Conservation (phyloP, 75 land plant species). For the Ceratopteris richardii region DNA sequence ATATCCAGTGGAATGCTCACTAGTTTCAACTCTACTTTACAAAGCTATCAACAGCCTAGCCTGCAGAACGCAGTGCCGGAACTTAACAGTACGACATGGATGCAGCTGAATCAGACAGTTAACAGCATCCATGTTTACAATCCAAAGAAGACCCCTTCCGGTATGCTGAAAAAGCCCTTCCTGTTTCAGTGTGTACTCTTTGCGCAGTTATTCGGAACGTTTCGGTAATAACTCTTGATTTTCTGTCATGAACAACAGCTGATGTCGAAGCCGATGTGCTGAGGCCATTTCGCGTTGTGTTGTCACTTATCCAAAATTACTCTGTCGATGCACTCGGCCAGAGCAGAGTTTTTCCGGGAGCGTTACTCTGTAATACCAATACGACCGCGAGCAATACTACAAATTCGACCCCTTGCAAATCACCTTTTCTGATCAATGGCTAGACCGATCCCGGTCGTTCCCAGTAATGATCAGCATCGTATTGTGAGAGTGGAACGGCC, state of each 20-base stretch:
- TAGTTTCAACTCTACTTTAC: slow-evolving; percentile 16
- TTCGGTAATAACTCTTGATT: too few species aligned
- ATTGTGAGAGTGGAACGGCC: too few species aligned
- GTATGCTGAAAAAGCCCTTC: not conserved
- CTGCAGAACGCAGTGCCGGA: slow-evolving; percentile 6
- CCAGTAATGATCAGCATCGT: too few species aligned
- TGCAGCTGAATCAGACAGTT: slow-evolving; percentile 12
- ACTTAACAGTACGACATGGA: slow-evolving; percentile 4
- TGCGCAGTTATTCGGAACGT: too few species aligned
- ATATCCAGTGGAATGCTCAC: slow-evolving; percentile 1
- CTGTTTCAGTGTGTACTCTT: too few species aligned
- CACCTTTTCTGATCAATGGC: too few species aligned
- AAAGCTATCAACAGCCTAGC: slow-evolving; percentile 8
- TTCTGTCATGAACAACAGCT: not conserved
- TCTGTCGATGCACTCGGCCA: not conserved
- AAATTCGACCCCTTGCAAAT: too few species aligned
- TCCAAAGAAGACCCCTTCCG: not conserved
- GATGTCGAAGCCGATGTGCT: not conserved
- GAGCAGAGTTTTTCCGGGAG: not conserved
- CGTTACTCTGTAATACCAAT: not conserved
- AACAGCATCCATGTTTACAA: not conserved
- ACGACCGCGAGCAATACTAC: not conserved
- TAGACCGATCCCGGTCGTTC: too few species aligned
- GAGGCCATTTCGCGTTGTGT: not conserved
- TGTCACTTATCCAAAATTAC: not conserved